phyloP scores from a whole-genome alignment of 2,329 filamentous ascomycete genomes.

The Sporothrix euskadiensis region DNA sequence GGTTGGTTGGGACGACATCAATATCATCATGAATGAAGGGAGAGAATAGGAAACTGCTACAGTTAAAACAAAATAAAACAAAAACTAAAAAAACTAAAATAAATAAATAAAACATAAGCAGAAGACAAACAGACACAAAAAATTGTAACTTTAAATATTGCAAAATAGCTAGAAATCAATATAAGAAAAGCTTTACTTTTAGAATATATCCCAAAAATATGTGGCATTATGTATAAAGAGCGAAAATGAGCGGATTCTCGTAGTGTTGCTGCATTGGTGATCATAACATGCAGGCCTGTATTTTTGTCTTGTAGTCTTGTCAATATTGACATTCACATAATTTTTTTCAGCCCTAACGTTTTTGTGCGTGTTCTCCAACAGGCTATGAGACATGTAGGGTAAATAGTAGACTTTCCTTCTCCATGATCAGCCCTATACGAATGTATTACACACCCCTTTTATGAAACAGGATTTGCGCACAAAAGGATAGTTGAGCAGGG shows the following conservation, averaged over 20 bases:
- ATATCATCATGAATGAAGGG: conserved; percentile 13
- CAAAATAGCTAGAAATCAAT: not conserved
- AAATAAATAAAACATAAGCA: not conserved
- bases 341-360: not conserved
- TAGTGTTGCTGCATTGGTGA: not conserved
- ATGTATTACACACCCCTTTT: not conserved
- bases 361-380: not conserved
- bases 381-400: conserved; percentile 3
- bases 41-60: not conserved
- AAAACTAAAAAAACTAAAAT: not conserved
- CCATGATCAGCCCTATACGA: not conserved
- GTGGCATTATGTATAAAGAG: not conserved
- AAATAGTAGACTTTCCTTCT: not conserved
- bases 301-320: not conserved
- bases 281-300: not conserved
- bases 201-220: too few species aligned
- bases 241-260: not conserved
- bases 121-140: not conserved
- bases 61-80: not conserved
- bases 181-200: not conserved
- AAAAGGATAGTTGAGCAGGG: not conserved
- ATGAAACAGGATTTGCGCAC: conserved; percentile 18
- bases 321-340: not conserved
- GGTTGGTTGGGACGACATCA: not conserved
- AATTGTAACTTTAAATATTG: not conserved